A percentile compares a stretch with the other conserved stretches of the same genome.
These are phyloP conservation scores for Amanita subjunquillea DNA, from an alignment of 768 basidiomycete genomes.

Conservation along the genomic window DNA sequence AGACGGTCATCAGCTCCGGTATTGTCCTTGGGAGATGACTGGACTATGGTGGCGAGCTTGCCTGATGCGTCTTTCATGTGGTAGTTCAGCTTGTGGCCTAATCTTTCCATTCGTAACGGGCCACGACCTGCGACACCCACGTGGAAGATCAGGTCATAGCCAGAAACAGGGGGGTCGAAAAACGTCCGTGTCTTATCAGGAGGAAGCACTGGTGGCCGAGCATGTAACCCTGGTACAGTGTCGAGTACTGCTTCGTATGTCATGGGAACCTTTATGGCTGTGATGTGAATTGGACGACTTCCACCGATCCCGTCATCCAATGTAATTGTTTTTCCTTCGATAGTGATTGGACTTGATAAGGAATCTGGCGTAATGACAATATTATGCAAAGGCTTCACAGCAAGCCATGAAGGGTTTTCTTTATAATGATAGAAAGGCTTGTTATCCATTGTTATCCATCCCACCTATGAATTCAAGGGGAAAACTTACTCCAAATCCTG, in stretches of 20 bases:
- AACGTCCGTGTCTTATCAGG: slow-evolving; percentile 20
- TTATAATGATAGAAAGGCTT: slow-evolving; percentile 48
- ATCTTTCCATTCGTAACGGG: slow-evolving; percentile 49
- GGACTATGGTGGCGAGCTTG: slow-evolving; percentile 41
- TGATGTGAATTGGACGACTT: slow-evolving; percentile 44
- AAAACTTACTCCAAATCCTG: slow-evolving; percentile 26
- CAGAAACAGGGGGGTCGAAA: slow-evolving; percentile 31
- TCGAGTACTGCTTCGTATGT: slow-evolving; percentile 46
- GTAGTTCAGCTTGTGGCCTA: slow-evolving; percentile 61
- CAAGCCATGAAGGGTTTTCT: slow-evolving; percentile 66
- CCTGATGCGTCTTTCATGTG: slow-evolving; percentile 57
- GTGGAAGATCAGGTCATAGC: slow-evolving; percentile 65
- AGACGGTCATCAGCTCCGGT: slow-evolving; percentile 23
- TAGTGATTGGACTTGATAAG: slow-evolving; percentile 15
- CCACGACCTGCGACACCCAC: slow-evolving; percentile 61
- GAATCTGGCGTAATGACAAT: slow-evolving; percentile 32
- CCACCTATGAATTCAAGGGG: slow-evolving; percentile 7
- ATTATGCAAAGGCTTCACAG: slow-evolving; percentile 54
- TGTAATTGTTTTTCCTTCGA: slow-evolving; percentile 13
- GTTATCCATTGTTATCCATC: slow-evolving; percentile 10
- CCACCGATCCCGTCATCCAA: slow-evolving; percentile 6
- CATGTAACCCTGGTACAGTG: slow-evolving; percentile 47
- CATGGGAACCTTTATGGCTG: slow-evolving; percentile 47
- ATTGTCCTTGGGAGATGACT: slow-evolving; percentile 29
- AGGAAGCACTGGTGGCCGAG: slow-evolving; percentile 44